A percentile compares a stretch with the other conserved stretches of the same genome.
phyloP scores from a whole-genome alignment of 371 early-diverging fungal species.

The Mortierella sp. region DNA sequence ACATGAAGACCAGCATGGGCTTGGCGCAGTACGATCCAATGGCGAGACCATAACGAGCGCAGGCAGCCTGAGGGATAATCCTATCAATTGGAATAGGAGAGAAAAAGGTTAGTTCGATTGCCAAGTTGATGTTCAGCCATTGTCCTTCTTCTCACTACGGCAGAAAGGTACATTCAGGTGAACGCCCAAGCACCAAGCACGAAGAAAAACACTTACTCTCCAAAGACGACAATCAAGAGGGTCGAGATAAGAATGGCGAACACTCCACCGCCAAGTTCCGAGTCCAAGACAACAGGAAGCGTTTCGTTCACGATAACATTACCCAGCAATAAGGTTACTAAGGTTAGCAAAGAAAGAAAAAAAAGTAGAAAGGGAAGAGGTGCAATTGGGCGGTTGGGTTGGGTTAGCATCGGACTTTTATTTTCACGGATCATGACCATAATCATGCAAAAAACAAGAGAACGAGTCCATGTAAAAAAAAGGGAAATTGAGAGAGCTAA shows the following conservation, averaged over 20 bases:
- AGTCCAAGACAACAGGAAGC: conserved; percentile 91
- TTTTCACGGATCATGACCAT: background rate
- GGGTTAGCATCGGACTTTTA: conserved; percentile 2
- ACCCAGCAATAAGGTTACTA: conserved; percentile 88
- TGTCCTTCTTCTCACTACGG: background rate
- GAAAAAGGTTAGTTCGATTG: background rate
- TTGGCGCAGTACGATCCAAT: conserved; percentile 80
- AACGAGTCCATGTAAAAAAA: background rate
- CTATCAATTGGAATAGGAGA: conserved; percentile 33
- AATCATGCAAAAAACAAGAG: background rate
- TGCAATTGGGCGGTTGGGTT: background rate
- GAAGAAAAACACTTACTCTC: conserved; percentile 75
- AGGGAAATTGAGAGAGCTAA: background rate
- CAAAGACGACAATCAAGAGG: conserved; percentile 90
- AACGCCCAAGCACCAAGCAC: too few relatives aligned
- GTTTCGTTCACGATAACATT: conserved; percentile 97
- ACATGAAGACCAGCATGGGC: conserved; percentile 79
- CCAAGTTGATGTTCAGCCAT: background rate
- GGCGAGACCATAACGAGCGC: conserved; percentile 77
- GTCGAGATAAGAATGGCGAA: conserved; percentile 92
- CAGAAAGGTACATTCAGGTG: background rate
- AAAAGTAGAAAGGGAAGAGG: background rate
- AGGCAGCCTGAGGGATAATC: conserved; percentile 77
- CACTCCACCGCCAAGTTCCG: conserved; percentile 81
- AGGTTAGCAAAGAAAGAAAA: background rate